Evolutionary conservation across 2,329 filamentous ascomycete species (phyloP).

Genomic region (Epichloe bromicola): DNA sequence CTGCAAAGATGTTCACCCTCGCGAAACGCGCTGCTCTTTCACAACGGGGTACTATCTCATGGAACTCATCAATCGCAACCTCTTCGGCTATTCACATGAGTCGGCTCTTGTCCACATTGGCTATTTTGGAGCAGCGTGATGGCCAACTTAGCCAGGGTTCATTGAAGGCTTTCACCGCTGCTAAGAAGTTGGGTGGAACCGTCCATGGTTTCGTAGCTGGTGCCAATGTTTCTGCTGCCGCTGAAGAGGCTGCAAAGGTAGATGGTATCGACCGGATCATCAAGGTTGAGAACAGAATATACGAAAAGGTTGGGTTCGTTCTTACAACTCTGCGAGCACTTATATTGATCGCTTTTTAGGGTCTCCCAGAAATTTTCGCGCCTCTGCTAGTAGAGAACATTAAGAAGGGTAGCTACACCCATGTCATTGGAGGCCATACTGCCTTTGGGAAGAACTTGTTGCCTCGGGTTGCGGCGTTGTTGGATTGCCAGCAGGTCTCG

Average conservation of each 20-base stretch:
- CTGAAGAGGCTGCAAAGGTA: conserved; percentile 76
- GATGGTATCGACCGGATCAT: conserved; percentile 87
- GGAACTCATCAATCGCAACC: background rate
- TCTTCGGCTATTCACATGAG: background rate
- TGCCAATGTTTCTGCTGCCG: conserved; percentile 58
- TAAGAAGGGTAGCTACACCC: conserved; percentile 87
- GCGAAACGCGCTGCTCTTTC: conserved; percentile 15
- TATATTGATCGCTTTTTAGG: conserved; percentile 32
- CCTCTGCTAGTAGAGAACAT: conserved; percentile 90
- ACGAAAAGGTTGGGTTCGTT: conserved; percentile 61
- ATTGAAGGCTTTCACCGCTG: conserved; percentile 73
- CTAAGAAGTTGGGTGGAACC: conserved; percentile 70
- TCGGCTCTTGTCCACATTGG: conserved; percentile 60
- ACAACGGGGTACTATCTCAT: background rate
- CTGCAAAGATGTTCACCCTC: conserved; percentile 18
- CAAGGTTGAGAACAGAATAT: conserved; percentile 74
- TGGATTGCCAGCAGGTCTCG: conserved; percentile 87
- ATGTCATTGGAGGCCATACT: conserved; percentile 80
- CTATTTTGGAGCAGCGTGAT: conserved; percentile 83
- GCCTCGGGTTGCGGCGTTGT: conserved; percentile 78
- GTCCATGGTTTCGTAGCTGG: conserved; percentile 85
- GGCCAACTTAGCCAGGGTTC: conserved; percentile 76
- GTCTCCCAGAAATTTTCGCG: conserved; percentile 88
- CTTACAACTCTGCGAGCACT: background rate
- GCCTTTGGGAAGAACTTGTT: conserved; percentile 94